Evolutionary conservation across 768 basidiomycete genomes (phyloP).

Genomic region (Tulasnella sp.): DNA sequence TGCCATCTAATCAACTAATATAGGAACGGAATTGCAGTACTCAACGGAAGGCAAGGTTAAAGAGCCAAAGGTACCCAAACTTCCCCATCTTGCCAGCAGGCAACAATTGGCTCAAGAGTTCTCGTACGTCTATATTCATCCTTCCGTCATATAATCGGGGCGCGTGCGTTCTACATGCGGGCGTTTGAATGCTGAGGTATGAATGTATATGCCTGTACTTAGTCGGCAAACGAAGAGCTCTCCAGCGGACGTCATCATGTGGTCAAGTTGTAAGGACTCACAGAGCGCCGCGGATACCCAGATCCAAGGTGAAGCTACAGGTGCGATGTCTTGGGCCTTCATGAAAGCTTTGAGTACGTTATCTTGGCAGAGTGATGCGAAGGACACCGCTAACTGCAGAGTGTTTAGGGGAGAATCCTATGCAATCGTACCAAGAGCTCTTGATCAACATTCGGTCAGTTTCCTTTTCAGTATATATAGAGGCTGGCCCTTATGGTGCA

Average conservation of each 20-base stretch:
- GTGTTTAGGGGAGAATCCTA: constrained; percentile 29
- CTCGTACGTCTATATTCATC: constrained; percentile 31
- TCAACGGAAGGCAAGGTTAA: constrained; percentile 93
- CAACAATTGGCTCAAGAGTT: constrained; percentile 49
- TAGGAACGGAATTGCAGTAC: constrained; percentile 41
- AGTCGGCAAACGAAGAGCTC: constrained; percentile 48
- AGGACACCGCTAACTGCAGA: constrained; percentile 16
- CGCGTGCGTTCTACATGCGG: too few species aligned
- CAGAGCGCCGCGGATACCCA: constrained; percentile 33
- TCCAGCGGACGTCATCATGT: constrained; percentile 59
- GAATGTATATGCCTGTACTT: background rate
- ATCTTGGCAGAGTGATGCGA: background rate
- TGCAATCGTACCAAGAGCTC: constrained; percentile 25
- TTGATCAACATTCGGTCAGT: constrained; percentile 15
- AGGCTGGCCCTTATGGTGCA: too few species aligned
- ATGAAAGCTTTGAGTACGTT: constrained; percentile 20
- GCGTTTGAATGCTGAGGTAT: too few species aligned
- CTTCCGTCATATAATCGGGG: too few species aligned
- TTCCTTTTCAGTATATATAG: too few species aligned
- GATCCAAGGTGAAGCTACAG: constrained; percentile 35
- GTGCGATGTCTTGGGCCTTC: constrained; percentile 36
- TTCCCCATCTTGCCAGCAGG: constrained; percentile 62
- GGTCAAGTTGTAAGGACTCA: constrained; percentile 35
- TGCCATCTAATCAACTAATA: background rate
- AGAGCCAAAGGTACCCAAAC: constrained; percentile 72